Evolutionary conservation across 2,329 filamentous ascomycete genomes (phyloP), one percentile per base, ranked within the genome.

Genomic region (Arthrobotrys conoides): DNA sequence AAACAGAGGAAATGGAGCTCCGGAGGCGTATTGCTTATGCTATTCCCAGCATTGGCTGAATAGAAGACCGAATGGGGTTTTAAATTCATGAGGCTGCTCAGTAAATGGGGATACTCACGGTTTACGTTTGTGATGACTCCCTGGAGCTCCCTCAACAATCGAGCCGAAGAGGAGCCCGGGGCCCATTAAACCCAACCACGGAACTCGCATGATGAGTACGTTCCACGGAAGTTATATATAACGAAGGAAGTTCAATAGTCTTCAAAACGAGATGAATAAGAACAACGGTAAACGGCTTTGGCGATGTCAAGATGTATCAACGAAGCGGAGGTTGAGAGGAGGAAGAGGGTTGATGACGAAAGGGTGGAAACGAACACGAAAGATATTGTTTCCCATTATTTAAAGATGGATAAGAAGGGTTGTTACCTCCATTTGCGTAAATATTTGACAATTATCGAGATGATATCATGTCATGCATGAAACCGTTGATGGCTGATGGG

Each of bases 111-210:
- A 51, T 48, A 77, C 73, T 71, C 33, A 77, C 73, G 73, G 73
- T 38, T 61, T 64, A 63, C 73, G 73, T n/a, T 71, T 71, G 10
- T 71, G 61, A 38, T 48, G 61, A 10, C 64, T 77, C 8, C 73
- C 73, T 10, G 73, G 73, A 68, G 73, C 73, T 36, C 67, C 73
- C n/a, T 71, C 38, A 10, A 65, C 73, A 3, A 30, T 36, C 10
- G 46, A 49, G 24, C 67, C 22, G 14, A 67, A 64, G 10, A 63
- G 46, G 30, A 77, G 38, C 44, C 73, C 59, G 22, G 57, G 48
- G 14, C 67, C 73, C 3, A 67, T 14, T 8, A 77, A 22, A 41
- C 44, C 5, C 20, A 67, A 38, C 38, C 46, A 53, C 33, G 49
- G 46, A 16, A 53, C 20, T 44, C 61, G 59, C 73, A 77, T 77